These are phyloP conservation scores for Coprinellus micaceus DNA, from an alignment of 768 basidiomycete species.

Conservation along the genomic window DNA sequence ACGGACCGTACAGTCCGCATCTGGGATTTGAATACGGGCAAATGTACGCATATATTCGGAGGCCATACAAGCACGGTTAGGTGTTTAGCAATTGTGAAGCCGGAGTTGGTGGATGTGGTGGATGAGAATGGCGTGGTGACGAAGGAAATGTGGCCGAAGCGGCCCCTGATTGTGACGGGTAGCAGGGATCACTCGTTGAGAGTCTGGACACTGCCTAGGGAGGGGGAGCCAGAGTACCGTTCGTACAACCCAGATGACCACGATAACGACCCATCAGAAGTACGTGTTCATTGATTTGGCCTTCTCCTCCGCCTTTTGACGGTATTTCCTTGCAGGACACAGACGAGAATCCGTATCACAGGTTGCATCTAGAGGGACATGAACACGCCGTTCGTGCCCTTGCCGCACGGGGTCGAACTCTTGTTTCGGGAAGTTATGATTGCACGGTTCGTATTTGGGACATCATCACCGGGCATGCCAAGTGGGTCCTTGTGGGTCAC, in stretches of 20 bases:
- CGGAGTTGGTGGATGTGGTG: constrained; percentile 78
- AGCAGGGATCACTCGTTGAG: constrained; percentile 67
- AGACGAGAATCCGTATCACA: constrained; percentile 84
- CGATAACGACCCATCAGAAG: constrained; percentile 45
- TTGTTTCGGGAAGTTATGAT: constrained; percentile 96
- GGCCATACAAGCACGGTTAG: constrained; percentile 97
- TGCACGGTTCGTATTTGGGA: constrained; percentile 96
- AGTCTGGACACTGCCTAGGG: constrained; percentile 53
- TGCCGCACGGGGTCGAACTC: constrained; percentile 83
- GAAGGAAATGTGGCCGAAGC: constrained; percentile 68
- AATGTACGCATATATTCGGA: constrained; percentile 89
- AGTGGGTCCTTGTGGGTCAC: constrained; percentile 80
- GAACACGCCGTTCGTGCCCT: constrained; percentile 88
- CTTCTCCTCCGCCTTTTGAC: too few species aligned
- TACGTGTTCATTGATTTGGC: constrained; percentile 4
- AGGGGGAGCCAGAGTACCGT: constrained; percentile 73
- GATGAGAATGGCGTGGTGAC: constrained; percentile 55
- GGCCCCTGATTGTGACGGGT: constrained; percentile 70
- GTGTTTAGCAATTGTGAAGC: constrained; percentile 93
- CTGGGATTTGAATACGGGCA: constrained; percentile 78
- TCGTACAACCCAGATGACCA: constrained; percentile 57
- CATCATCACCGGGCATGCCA: constrained; percentile 75
- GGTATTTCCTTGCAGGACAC: constrained; percentile 55
- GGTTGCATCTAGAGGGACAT: constrained; percentile 81
- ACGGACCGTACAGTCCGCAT: constrained; percentile 92